Base-by-base conservation (phyloP, 2,329 filamentous ascomycete species). In the Nigrospora oryzae region DNA sequence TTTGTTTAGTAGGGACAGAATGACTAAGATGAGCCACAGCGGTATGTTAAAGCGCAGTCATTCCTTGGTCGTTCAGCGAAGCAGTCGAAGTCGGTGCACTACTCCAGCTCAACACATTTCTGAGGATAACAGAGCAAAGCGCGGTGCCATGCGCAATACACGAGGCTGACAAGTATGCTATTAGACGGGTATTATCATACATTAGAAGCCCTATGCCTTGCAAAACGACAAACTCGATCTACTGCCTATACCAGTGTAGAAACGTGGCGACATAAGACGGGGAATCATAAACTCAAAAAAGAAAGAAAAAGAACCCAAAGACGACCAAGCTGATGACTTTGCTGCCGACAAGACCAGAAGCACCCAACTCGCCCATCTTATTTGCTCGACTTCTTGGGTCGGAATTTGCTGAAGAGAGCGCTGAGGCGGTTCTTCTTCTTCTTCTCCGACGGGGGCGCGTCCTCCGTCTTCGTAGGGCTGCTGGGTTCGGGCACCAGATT, bases 341-440 rank as follows among this genome's bases (percentile, higher is more conserved):
- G 15, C 32, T 40, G 39, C 7, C 32, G 30, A 33, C 37, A 11
- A 40, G 28, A 16, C 30, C 14, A 16, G 10, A 32, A 28, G 39
- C n/a, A 33, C 30, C 30, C 17, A 19, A 14, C 13, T 12, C 31
- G 10, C 40, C 17, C 15, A 15, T 34, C 30, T 36, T 46, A 46
- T 30, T 47, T 42, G 42, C 38, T 38, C 16, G 42, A 31, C 45
- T 45, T 49, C 37, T 49, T 48, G 43, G 43, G 38, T 42, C 43
- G 48, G 32, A 49, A 36, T 46, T 49, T 49, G 36, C 36, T 35
- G 53, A 73, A 70, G 49, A 71, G 63, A 17, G 61, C 62, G 52
- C 68, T 71, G 30, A 65, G 48, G 30, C 68, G 57, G 51, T 64
- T 62, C 57, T 68, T 67, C 54, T 67, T 70, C 61, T 71, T 73